Conservation (phyloP, 176 grass and related monocot species). For the Leersia perrieri region DNA sequence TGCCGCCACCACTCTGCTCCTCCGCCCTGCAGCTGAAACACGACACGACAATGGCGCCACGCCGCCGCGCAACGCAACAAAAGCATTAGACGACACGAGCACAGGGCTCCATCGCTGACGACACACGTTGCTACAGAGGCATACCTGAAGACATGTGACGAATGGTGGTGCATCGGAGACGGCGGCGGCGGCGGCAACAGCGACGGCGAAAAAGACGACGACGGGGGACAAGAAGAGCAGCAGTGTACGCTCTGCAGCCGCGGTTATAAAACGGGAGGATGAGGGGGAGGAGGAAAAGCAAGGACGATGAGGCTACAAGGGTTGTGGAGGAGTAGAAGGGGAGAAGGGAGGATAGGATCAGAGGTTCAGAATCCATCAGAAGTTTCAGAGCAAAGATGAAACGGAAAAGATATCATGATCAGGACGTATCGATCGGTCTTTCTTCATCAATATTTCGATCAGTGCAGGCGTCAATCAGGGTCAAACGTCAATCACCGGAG, state of each 20-base stretch:
- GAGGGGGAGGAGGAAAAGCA: not conserved
- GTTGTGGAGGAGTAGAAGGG: no score
- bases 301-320: not conserved
- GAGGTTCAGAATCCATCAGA: not conserved
- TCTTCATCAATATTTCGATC: no score
- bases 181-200: not conserved
- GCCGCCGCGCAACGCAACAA: not conserved
- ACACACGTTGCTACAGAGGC: not conserved
- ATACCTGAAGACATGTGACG: conserved; percentile 33
- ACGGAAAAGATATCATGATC: not conserved
- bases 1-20: conserved; percentile 56
- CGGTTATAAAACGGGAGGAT: no score
- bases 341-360: not conserved
- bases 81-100: not conserved
- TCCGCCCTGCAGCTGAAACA: conserved; percentile 51
- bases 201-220: not conserved
- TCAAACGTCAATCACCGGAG: not conserved
- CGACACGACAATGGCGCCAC: not conserved
- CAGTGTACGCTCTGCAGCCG: no score
- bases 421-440: conserved; percentile 17
- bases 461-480: conserved; percentile 23
- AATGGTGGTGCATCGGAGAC: conserved; percentile 38
- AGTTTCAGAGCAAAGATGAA: not conserved
- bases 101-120: no score
- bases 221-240: no score